Evolutionary conservation across 2,329 filamentous ascomycete genomes (phyloP).

Genomic region (Colletotrichum lini): DNA sequence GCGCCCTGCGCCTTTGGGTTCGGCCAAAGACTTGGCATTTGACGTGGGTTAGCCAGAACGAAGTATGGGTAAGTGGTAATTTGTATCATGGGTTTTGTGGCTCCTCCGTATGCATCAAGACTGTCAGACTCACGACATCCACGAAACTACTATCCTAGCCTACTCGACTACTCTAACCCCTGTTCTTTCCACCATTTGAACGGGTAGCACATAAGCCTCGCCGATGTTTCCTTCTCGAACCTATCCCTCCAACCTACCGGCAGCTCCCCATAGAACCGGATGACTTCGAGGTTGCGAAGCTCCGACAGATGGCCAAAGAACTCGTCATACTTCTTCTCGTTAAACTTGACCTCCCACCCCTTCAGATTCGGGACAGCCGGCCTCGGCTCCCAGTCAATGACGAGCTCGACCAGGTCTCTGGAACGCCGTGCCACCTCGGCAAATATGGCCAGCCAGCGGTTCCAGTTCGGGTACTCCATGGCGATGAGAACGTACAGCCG

Average conservation of each 20-base stretch:
- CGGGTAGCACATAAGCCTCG: slow-evolving; percentile 13
- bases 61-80: too few species aligned
- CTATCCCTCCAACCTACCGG: slow-evolving; percentile 28
- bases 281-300: slow-evolving; percentile 21
- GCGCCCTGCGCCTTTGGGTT: too few species aligned
- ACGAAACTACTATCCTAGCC: neutral
- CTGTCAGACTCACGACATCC: too few species aligned
- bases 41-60: too few species aligned
- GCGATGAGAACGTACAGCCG: slow-evolving; percentile 47
- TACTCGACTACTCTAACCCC: slow-evolving; percentile 35
- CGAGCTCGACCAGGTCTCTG: slow-evolving; percentile 43
- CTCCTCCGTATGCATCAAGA: too few species aligned
- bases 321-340: slow-evolving; percentile 31
- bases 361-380: slow-evolving; percentile 9
- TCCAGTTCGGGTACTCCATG: slow-evolving; percentile 51
- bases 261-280: slow-evolving; percentile 29
- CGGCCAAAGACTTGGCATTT: too few species aligned
- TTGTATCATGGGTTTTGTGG: too few species aligned
- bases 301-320: slow-evolving; percentile 24
- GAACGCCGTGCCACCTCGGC: slow-evolving; percentile 42
- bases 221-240: slow-evolving; percentile 21
- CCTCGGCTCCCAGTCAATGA: slow-evolving; percentile 51
- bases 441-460: slow-evolving; percentile 50
- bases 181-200: slow-evolving; percentile 38
- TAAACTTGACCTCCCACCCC: slow-evolving; percentile 30